Percentiles rank a stretch among this genome's conserved stretches.
phyloP scores from a whole-genome alignment of 169 alveolate species.

The Babesia bigemina region DNA sequence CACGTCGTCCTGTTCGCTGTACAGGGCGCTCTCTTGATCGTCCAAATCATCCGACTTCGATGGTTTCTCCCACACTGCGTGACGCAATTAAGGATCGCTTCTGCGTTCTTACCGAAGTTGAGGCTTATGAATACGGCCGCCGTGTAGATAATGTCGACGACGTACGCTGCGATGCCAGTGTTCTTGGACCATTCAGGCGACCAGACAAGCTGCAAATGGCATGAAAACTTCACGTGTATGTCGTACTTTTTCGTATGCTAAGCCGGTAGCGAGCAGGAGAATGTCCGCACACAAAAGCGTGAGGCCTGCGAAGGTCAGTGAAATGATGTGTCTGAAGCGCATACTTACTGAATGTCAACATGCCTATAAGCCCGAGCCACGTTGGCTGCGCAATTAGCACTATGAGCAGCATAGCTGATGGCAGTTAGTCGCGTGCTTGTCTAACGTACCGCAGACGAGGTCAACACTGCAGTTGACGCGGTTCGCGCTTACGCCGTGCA shows the following conservation, averaged over 20 bases:
- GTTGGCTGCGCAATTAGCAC: slow-evolving; percentile 38
- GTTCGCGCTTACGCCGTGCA: slow-evolving; percentile 13
- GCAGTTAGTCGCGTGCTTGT: background rate
- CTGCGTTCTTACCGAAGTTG: slow-evolving; percentile 26
- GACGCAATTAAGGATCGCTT: background rate
- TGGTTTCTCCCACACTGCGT: slow-evolving; percentile 58
- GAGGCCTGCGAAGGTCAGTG: slow-evolving; percentile 26
- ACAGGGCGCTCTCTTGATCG: slow-evolving; percentile 12
- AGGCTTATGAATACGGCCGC: slow-evolving; percentile 14
- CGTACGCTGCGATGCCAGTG: slow-evolving; percentile 15
- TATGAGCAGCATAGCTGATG: slow-evolving; percentile 30
- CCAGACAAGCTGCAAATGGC: slow-evolving; percentile 36
- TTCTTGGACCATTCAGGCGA: slow-evolving; percentile 6
- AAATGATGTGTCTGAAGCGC: background rate
- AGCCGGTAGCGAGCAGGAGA: slow-evolving; percentile 21
- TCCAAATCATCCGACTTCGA: slow-evolving; percentile 11
- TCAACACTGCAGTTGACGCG: slow-evolving; percentile 11
- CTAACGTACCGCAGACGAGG: slow-evolving; percentile 9
- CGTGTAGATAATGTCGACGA: slow-evolving; percentile 34
- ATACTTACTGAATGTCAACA: slow-evolving; percentile 55
- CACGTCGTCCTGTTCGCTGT: slow-evolving; percentile 33
- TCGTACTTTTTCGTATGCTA: slow-evolving; percentile 21
- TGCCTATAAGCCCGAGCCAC: slow-evolving; percentile 25
- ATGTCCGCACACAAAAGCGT: slow-evolving; percentile 22
- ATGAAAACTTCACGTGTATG: background rate